phyloP scores from a whole-genome alignment of 1,284 basidiomycete genomes.

The Boletus semigastroideus region DNA sequence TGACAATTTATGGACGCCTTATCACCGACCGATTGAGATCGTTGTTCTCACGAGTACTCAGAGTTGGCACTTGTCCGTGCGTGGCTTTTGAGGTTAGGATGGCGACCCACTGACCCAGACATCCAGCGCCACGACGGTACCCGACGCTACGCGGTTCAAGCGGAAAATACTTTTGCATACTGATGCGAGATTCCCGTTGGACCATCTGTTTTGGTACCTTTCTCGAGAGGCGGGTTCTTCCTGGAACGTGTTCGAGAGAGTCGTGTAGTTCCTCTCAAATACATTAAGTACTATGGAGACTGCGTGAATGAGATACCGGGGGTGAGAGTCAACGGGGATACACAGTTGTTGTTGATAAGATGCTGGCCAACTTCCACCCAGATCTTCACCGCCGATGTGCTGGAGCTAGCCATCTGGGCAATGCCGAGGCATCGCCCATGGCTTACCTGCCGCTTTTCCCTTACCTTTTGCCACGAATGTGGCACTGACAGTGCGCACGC shows the following conservation, averaged over 20 bases:
- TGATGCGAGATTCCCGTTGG: background rate
- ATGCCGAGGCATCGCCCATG: background rate
- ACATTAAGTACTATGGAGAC: background rate
- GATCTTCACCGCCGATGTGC: background rate
- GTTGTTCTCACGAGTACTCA: no score
- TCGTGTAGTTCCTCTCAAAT: background rate
- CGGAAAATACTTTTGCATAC: background rate
- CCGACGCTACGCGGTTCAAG: background rate
- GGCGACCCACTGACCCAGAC: no score
- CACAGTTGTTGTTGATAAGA: background rate
- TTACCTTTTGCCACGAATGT: slow-evolving; percentile 3
- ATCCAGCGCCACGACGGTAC: background rate
- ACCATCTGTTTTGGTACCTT: background rate
- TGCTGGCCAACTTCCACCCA: background rate
- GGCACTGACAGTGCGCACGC: background rate
- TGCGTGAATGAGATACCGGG: background rate
- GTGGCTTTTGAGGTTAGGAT: no score
- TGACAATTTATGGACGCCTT: no score
- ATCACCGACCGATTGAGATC: no score
- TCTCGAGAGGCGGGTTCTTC: background rate
- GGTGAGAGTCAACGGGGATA: background rate
- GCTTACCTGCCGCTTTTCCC: background rate
- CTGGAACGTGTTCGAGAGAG: no score
- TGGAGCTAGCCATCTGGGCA: background rate
- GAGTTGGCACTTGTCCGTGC: no score